Base-by-base conservation (phyloP, 352 stramenopile species). In the Phytopythium mirpurense region DNA sequence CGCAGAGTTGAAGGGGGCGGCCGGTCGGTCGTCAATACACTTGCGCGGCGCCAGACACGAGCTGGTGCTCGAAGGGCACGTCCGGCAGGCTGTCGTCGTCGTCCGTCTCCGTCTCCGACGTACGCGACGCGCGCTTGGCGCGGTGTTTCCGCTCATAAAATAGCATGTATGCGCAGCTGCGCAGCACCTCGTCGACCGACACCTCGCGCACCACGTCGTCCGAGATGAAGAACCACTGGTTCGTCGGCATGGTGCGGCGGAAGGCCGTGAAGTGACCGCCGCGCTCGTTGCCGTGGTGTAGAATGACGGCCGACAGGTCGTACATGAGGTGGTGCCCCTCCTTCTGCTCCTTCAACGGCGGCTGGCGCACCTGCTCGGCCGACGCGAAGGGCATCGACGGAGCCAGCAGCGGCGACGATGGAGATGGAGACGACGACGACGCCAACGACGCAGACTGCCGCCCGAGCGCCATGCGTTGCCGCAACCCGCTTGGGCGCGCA, bases 141-240 rank as follows among this genome's bases (percentile, higher is more conserved):
- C 74, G 68, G 45, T 68, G 59, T 44, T 88, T 89, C 23, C 83
- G 86, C 60, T 93, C 82, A 65, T 96, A 96, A 57, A 96, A 94
- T n/a, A 96, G 57, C 80, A 96, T 91, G 67, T 96, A 96, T 31
- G 86, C 86, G 44, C 86, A 91, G 47, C 78, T 86, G 24, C 58
- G 58, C 35, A 90, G 61, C 42, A 96, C 83, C 51, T 94, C 78
- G 31, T 74, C 59, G 19, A 74, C 57, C 1, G 60, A 62, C 7
- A 70, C 86, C 21, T 78, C 64, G 38, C 77, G 73, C 48, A 96
- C 83, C 24, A 34, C 77, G 34, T 90, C 83, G 63, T 96, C 86
- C 46, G 86, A 96, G 40, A 93, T 69, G 44, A 90, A 92, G 40
- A 93, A 93, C 86, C 86, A 96, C 59, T 91, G 78, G 15, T 60